A percentile compares a stretch with the other conserved stretches of the same genome.
phyloP scores from a whole-genome alignment of 176 grass and related monocot species.

The Oryza australiensis region DNA sequence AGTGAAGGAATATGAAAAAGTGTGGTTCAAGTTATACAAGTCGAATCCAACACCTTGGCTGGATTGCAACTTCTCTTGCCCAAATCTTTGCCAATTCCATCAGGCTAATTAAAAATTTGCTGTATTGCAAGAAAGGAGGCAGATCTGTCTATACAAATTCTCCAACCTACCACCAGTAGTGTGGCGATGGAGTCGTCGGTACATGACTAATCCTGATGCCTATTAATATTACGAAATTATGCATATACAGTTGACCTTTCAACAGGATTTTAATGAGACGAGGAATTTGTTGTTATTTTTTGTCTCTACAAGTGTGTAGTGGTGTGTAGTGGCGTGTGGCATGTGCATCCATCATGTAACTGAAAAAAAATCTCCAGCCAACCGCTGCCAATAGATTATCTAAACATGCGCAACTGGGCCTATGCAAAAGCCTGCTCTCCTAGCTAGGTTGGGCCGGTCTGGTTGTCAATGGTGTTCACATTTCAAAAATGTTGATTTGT shows the following conservation, averaged over 20 bases:
- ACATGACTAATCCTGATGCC: no score
- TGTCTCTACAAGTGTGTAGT: no score
- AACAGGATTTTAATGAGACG: no score
- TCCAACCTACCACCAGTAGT: background rate
- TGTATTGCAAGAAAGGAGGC: slow-evolving; percentile 2
- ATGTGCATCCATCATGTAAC: no score
- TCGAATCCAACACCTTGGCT: slow-evolving; percentile 7
- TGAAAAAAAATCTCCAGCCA: background rate
- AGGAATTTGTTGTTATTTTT: no score
- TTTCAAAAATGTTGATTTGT: no score
- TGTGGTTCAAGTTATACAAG: slow-evolving; percentile 8
- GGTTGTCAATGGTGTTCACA: no score
- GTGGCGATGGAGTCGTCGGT: no score
- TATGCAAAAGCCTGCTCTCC: background rate
- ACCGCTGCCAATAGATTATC: background rate
- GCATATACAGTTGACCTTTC: no score
- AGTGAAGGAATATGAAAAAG: background rate
- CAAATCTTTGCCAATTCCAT: background rate
- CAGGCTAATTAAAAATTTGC: background rate
- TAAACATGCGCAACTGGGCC: background rate
- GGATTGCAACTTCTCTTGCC: background rate
- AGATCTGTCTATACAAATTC: background rate
- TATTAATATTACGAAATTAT: no score
- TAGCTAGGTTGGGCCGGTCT: background rate
- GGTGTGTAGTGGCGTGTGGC: no score